Conservation (phyloP, 2,329 filamentous ascomycete genomes). For the Xylariaceae sp. region DNA sequence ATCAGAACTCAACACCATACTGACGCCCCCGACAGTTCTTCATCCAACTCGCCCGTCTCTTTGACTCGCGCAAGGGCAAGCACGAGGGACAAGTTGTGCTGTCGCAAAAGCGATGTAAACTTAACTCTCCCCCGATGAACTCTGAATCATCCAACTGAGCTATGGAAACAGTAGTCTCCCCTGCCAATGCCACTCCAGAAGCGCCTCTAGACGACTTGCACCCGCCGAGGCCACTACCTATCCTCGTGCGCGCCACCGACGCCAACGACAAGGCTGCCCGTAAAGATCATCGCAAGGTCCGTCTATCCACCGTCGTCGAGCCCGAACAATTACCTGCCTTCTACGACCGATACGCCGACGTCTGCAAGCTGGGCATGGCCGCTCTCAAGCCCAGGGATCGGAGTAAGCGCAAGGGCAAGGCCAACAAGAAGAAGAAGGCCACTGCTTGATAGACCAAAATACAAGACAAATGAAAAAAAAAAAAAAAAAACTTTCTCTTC, state of each 20-base stretch:
- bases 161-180: too few species aligned
- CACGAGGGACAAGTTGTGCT: slow-evolving; percentile 71
- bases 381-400: slow-evolving; percentile 89
- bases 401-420: slow-evolving; percentile 79
- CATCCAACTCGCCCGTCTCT: slow-evolving; percentile 61
- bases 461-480: not conserved
- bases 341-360: slow-evolving; percentile 80
- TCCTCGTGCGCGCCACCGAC: slow-evolving; percentile 82
- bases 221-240: slow-evolving; percentile 57
- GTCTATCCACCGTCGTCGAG: slow-evolving; percentile 78
- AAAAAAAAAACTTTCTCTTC: too few species aligned
- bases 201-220: slow-evolving; percentile 53
- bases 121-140: not conserved
- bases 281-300: slow-evolving; percentile 52
- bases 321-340: slow-evolving; percentile 74
- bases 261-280: slow-evolving; percentile 62
- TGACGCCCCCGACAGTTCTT: slow-evolving; percentile 63
- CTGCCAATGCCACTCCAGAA: not conserved
- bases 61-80: slow-evolving; percentile 62
- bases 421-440: slow-evolving; percentile 65
- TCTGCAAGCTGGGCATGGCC: slow-evolving; percentile 85
- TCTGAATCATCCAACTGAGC: too few species aligned
- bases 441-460: slow-evolving; percentile 15
- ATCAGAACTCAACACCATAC: slow-evolving; percentile 1
- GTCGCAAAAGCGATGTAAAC: slow-evolving; percentile 68